A percentile compares a stretch with the other conserved stretches of the same genome.
These are phyloP conservation scores for Raphanus hybrid DNA, from an alignment of 441 rosid genomes.

Conservation along the genomic window DNA sequence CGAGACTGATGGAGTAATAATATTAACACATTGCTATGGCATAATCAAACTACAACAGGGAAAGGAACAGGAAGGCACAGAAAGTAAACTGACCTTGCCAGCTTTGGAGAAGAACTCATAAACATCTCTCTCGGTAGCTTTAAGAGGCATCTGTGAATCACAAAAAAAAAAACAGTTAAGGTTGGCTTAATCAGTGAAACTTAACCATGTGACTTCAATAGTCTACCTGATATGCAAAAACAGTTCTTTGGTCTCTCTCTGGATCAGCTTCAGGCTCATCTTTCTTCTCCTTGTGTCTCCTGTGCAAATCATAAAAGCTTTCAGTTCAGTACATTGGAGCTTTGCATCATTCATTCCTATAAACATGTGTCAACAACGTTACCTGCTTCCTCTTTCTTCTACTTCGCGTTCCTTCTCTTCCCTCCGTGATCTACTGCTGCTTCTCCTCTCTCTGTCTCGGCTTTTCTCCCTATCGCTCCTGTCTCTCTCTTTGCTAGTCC, in stretches of 20 bases:
- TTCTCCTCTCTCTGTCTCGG: conserved; percentile 52
- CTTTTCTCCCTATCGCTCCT: conserved; percentile 46
- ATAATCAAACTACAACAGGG: background rate
- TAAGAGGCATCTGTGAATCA: conserved; percentile 80
- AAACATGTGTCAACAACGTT: background rate
- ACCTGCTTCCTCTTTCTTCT: conserved; percentile 73
- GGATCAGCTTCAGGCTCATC: conserved; percentile 97
- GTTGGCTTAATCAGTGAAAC: conserved; percentile 14
- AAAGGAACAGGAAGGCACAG: background rate
- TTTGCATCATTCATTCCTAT: background rate
- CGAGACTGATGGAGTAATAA: background rate
- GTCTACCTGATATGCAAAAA: conserved; percentile 91
- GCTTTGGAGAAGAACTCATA: conserved; percentile 94
- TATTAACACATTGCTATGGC: background rate
- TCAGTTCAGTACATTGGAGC: background rate
- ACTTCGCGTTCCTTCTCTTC: conserved; percentile 51
- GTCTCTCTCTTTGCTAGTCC: conserved; percentile 35
- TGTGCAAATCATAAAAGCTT: conserved; percentile 33
- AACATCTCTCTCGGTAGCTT: conserved; percentile 90
- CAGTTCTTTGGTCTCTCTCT: conserved; percentile 96
- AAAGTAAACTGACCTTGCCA: conserved; percentile 71
- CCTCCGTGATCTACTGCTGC: conserved; percentile 66
- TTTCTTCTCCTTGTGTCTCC: conserved; percentile 83
- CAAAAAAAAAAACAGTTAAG: conserved; percentile 1
- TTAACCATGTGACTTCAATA: background rate